phyloP scores from a whole-genome alignment of 176 grass and related monocot genomes.

The Thinopyrum elongatum region DNA sequence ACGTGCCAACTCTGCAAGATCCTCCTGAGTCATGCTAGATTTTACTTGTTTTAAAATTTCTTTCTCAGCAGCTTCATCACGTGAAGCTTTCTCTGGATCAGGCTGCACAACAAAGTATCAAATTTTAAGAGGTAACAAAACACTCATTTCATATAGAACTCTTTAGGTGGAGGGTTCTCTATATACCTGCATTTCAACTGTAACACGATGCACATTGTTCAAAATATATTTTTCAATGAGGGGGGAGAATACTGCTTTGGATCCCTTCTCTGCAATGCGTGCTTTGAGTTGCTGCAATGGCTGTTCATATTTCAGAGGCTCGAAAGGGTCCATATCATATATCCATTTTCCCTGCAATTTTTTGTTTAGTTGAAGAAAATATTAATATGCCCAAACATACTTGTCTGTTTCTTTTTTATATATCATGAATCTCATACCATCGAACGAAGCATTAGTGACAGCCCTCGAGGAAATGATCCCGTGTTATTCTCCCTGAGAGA shows the following conservation, averaged over 20 bases:
- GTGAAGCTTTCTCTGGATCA: constrained; percentile 88
- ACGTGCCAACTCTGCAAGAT: constrained; percentile 87
- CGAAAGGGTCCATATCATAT: constrained; percentile 97
- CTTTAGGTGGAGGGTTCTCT: background rate
- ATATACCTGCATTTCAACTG: constrained; percentile 89
- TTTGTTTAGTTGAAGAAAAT: constrained; percentile 27
- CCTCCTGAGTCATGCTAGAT: constrained; percentile 80
- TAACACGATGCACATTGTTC: constrained; percentile 83
- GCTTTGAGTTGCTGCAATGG: constrained; percentile 89
- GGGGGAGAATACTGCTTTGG: constrained; percentile 90
- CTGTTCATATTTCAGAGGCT: constrained; percentile 94
- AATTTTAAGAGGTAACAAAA: constrained; percentile 19
- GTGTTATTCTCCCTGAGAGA: constrained; percentile 93
- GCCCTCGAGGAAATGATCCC: constrained; percentile 88
- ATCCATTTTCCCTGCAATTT: constrained; percentile 92
- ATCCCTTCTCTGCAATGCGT: constrained; percentile 73
- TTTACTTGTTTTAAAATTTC: constrained; percentile 78
- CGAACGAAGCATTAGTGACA: constrained; percentile 95
- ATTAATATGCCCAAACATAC: constrained; percentile 27
- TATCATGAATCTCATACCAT: constrained; percentile 55
- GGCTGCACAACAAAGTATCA: constrained; percentile 50
- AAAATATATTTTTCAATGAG: constrained; percentile 85
- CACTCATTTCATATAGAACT: background rate
- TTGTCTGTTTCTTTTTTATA: background rate
- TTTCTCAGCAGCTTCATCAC: constrained; percentile 81